phyloP scores from a whole-genome alignment of 805 yeast species.

The Schizosaccharomyces japonicus region DNA sequence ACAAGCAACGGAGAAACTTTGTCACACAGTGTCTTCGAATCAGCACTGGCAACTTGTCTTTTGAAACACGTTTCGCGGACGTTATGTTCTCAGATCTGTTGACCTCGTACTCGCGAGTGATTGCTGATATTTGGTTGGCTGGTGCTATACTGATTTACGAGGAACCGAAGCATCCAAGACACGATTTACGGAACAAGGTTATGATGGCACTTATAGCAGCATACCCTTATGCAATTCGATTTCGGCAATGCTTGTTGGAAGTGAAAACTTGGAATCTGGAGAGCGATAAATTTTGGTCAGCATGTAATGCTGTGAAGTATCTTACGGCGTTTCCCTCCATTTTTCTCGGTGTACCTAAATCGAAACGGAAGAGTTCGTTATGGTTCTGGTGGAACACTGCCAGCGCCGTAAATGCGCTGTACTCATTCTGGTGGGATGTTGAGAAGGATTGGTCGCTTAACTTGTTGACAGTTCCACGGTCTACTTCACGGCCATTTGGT shows the following conservation, averaged over 20 bases:
- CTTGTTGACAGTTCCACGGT: conserved; percentile 14
- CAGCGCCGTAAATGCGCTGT: conserved; percentile 43
- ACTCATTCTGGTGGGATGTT: conserved; percentile 75
- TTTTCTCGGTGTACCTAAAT: conserved; percentile 14
- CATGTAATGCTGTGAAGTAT: conserved; percentile 51
- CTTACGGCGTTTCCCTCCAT: conserved; percentile 36
- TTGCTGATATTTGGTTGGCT: conserved; percentile 28
- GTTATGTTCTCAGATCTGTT: conserved; percentile 64
- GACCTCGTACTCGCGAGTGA: conserved; percentile 54
- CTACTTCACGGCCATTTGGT: conserved; percentile 9
- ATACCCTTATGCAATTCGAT: conserved; percentile 51
- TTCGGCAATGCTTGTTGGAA: conserved; percentile 60
- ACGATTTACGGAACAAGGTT: conserved; percentile 10
- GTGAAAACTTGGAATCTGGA: conserved; percentile 23
- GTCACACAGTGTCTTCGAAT: neutral
- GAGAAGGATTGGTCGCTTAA: conserved; percentile 69
- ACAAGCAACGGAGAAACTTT: neutral
- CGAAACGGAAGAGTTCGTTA: conserved; percentile 6
- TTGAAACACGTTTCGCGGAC: conserved; percentile 30
- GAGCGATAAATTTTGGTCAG: conserved; percentile 22
- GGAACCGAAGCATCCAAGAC: conserved; percentile 18
- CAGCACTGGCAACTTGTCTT: neutral
- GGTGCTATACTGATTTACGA: conserved; percentile 17
- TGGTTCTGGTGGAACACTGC: conserved; percentile 17
- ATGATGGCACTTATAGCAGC: conserved; percentile 19